Evolutionary conservation across 1,284 basidiomycete genomes (phyloP).

Genomic region (Clitocybe nebularis): DNA sequence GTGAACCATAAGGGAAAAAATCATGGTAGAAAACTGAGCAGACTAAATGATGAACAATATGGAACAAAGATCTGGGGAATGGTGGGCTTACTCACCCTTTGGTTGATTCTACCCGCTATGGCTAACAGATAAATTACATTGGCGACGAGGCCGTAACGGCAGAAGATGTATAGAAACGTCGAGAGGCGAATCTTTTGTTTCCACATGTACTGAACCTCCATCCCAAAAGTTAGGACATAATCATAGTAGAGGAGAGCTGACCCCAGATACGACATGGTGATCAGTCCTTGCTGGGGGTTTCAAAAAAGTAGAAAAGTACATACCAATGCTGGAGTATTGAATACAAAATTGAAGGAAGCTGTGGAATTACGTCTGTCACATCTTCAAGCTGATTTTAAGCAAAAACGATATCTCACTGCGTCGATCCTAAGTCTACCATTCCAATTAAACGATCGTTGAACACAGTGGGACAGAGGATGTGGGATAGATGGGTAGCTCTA

Average conservation of each 20-base stretch:
- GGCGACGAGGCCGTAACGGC: conserved; percentile 22
- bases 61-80: background rate
- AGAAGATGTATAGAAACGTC: conserved; percentile 20
- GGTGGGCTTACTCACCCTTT: conserved; percentile 11
- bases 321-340: conserved; percentile 15
- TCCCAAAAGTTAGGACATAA: conserved; percentile 19
- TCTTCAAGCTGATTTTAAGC: background rate
- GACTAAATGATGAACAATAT: background rate
- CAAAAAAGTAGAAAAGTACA: background rate
- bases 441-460: no score
- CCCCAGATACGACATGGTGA: background rate
- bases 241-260: conserved; percentile 21
- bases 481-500: no score
- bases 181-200: conserved; percentile 17
- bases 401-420: background rate
- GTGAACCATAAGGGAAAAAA: background rate
- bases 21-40: background rate
- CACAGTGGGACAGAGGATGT: no score
- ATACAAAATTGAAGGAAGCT: conserved; percentile 13
- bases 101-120: conserved; percentile 16
- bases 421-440: conserved; percentile 1
- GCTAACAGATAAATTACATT: conserved; percentile 22
- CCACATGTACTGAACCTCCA: conserved; percentile 23
- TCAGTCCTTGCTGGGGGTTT: background rate
- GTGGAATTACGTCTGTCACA: background rate